These are phyloP conservation scores for Candida easanensis DNA, from an alignment of 805 yeast genomes.

Conservation along the genomic window DNA sequence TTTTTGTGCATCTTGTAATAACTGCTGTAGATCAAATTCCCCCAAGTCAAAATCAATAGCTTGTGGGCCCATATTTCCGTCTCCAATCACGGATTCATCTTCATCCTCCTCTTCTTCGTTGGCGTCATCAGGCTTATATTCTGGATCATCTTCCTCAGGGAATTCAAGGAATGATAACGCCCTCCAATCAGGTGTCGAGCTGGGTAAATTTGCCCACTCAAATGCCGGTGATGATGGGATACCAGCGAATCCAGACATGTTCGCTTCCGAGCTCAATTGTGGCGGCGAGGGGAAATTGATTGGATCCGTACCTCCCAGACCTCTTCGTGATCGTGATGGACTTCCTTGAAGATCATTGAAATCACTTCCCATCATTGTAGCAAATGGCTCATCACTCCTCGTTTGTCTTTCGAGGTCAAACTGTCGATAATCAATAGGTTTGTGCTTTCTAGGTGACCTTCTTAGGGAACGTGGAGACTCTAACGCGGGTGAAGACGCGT, in stretches of 20 bases:
- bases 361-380: not conserved
- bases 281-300: not conserved
- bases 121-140: conserved; percentile 12
- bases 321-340: conserved; percentile 8
- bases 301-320: conserved; percentile 2
- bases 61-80: not conserved
- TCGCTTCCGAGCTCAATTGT: not conserved
- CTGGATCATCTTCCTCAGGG: conserved; percentile 14
- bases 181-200: conserved; percentile 12
- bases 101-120: conserved; percentile 8
- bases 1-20: conserved; percentile 8
- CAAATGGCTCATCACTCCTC: not conserved
- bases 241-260: conserved; percentile 2
- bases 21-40: conserved; percentile 8
- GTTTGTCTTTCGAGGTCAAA: not conserved
- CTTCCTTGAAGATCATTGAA: conserved; percentile 2
- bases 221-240: conserved; percentile 12
- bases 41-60: not conserved
- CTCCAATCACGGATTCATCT: not conserved
- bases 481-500: not conserved
- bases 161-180: conserved; percentile 5
- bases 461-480: not conserved
- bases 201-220: conserved; percentile 3
- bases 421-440: not conserved
- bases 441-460: conserved; percentile 10